phyloP scores from a whole-genome alignment of 306 rosid genomes.

The Geum urbanum region DNA sequence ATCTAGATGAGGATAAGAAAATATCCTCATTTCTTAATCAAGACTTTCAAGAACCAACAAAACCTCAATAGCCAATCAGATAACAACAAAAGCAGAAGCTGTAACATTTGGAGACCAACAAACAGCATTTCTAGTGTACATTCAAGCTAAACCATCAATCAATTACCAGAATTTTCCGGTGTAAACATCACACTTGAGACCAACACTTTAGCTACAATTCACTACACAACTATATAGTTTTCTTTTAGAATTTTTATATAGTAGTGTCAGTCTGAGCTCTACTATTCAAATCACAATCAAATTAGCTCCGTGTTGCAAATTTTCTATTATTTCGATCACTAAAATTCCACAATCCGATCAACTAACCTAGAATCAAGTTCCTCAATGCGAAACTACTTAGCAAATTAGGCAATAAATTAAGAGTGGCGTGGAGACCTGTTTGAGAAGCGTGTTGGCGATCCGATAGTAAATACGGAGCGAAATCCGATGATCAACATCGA shows the following conservation, averaged over 20 bases:
- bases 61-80: neutral
- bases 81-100: neutral
- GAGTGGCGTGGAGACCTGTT: constrained; percentile 54
- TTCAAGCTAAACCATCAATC: neutral
- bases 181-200: neutral
- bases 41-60: neutral
- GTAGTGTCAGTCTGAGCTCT: neutral
- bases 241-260: neutral
- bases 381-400: neutral
- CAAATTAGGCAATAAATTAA: neutral
- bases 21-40: constrained; percentile 1
- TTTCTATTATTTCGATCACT: neutral
- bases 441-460: constrained; percentile 81
- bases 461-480: constrained; percentile 70
- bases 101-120: neutral
- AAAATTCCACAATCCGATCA: neutral
- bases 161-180: neutral
- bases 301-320: neutral
- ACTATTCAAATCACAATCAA: neutral
- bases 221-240: neutral
- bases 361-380: neutral
- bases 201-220: constrained; percentile 8
- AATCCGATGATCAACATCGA: constrained; percentile 74
- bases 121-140: neutral
- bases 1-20: neutral